Conservation (phyloP, 371 early-diverging fungal species). For the Mortierella sp. region DNA sequence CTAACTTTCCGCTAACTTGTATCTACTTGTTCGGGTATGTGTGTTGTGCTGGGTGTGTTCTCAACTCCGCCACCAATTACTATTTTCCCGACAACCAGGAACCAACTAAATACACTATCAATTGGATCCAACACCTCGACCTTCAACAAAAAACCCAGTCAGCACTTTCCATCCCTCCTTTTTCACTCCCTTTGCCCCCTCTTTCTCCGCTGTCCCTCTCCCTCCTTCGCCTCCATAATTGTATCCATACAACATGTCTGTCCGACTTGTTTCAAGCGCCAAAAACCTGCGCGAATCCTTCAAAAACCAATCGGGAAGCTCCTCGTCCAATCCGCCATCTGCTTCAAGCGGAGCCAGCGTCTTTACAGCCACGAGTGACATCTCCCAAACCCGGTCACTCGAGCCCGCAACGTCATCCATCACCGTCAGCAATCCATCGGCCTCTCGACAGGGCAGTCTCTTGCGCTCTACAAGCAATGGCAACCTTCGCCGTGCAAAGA, state of each 20-base stretch:
- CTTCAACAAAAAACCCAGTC: background rate
- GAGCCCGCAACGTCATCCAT: slow-evolving; percentile 20
- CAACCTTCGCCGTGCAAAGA: slow-evolving; percentile 33
- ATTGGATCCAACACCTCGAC: background rate
- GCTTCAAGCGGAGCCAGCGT: slow-evolving; percentile 23
- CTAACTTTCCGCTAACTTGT: background rate
- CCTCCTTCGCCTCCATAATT: background rate
- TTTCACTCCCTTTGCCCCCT: slow-evolving; percentile 14
- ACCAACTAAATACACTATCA: background rate
- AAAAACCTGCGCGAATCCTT: slow-evolving; percentile 49
- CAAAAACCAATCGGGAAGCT: slow-evolving; percentile 10
- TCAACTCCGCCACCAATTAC: background rate
- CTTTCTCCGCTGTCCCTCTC: background rate
- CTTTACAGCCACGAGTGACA: slow-evolving; percentile 21
- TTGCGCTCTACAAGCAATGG: slow-evolving; percentile 40
- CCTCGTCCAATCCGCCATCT: background rate
- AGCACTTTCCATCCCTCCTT: background rate
- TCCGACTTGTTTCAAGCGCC: slow-evolving; percentile 48
- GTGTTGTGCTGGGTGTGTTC: background rate
- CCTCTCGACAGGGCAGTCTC: slow-evolving; percentile 35
- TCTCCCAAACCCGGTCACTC: slow-evolving; percentile 26
- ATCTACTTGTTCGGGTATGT: background rate
- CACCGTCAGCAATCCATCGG: slow-evolving; percentile 8
- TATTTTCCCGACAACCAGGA: slow-evolving; percentile 4
- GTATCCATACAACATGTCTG: slow-evolving; percentile 25